phyloP scores from a whole-genome alignment of 768 basidiomycete genomes.

The Russula brevipes region DNA sequence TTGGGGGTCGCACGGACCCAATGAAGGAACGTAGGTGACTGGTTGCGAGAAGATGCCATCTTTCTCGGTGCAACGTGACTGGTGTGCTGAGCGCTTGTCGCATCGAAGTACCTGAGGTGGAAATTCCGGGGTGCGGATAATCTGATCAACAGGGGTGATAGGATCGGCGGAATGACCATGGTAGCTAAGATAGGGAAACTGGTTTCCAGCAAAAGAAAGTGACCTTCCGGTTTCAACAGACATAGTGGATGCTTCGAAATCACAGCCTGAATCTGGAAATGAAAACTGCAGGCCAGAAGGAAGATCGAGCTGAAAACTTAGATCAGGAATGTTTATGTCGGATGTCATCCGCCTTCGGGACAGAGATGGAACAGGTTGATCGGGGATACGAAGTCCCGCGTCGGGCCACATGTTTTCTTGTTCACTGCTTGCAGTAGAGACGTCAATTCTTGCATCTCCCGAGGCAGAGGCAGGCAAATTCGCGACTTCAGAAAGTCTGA shows the following conservation, averaged over 20 bases:
- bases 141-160: slow-evolving; percentile 31
- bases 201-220: slow-evolving; percentile 10
- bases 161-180: slow-evolving; percentile 16
- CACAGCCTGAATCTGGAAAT: slow-evolving; percentile 24
- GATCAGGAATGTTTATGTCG: slow-evolving; percentile 27
- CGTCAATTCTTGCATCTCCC: neutral
- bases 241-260: neutral
- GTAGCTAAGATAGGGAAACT: slow-evolving; percentile 10
- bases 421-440: slow-evolving; percentile 1
- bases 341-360: slow-evolving; percentile 34
- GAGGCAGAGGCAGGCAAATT: slow-evolving; percentile 15
- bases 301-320: slow-evolving; percentile 26
- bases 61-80: slow-evolving; percentile 4
- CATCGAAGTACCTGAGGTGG: slow-evolving; percentile 28
- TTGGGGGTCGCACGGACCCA: neutral
- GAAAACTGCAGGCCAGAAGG: slow-evolving; percentile 23
- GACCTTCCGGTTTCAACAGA: slow-evolving; percentile 3
- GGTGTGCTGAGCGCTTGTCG: slow-evolving; percentile 15
- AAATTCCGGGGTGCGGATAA: slow-evolving; percentile 28
- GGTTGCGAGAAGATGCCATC: slow-evolving; percentile 6
- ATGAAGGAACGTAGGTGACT: neutral
- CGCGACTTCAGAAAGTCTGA: slow-evolving; percentile 1
- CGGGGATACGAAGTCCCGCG: neutral
- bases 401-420: slow-evolving; percentile 14
- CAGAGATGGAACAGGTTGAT: slow-evolving; percentile 26